Percentiles rank a stretch among this genome's conserved stretches.
phyloP scores from a whole-genome alignment of 768 basidiomycete genomes.

The Xerocomellus intermedius region DNA sequence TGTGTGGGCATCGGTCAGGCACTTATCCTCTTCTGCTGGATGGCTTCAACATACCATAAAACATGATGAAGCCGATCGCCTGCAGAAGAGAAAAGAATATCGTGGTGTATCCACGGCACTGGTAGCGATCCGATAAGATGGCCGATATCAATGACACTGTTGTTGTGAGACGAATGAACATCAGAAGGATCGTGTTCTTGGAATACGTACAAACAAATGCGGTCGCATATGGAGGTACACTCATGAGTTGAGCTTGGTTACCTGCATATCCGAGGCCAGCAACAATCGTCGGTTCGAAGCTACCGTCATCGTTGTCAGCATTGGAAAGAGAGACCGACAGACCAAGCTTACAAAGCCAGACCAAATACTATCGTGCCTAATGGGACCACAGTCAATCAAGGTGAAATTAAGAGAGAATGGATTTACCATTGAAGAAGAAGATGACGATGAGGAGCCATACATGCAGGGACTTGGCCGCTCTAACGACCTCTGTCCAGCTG shows the following conservation, averaged over 20 bases:
- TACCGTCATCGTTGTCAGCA: slow-evolving; percentile 37
- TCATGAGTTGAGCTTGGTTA: slow-evolving; percentile 59
- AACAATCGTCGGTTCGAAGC: slow-evolving; percentile 73
- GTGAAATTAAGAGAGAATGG: neutral
- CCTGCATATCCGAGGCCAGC: slow-evolving; percentile 55
- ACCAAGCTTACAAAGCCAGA: slow-evolving; percentile 23
- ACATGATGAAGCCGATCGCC: slow-evolving; percentile 55
- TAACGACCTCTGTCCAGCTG: slow-evolving; percentile 55
- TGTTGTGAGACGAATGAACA: neutral
- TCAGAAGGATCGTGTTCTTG: neutral
- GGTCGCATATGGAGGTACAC: slow-evolving; percentile 42
- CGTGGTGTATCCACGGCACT: slow-evolving; percentile 46
- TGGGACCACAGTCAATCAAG: neutral
- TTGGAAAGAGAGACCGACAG: slow-evolving; percentile 19
- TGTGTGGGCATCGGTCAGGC: slow-evolving; percentile 1
- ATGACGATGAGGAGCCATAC: slow-evolving; percentile 49
- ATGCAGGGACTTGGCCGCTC: slow-evolving; percentile 51
- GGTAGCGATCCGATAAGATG: slow-evolving; percentile 53
- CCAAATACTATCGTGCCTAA: slow-evolving; percentile 20
- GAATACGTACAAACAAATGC: slow-evolving; percentile 45
- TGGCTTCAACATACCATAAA: slow-evolving; percentile 40
- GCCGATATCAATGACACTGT: slow-evolving; percentile 40
- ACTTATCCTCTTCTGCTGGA: neutral
- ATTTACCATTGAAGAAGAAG: slow-evolving; percentile 52
- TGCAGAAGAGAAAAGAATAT: slow-evolving; percentile 45